Percentiles rank a stretch among this genome's conserved stretches.
phyloP scores from a whole-genome alignment of 2,329 filamentous ascomycete species.

The Neopestalotiopsis sp. region DNA sequence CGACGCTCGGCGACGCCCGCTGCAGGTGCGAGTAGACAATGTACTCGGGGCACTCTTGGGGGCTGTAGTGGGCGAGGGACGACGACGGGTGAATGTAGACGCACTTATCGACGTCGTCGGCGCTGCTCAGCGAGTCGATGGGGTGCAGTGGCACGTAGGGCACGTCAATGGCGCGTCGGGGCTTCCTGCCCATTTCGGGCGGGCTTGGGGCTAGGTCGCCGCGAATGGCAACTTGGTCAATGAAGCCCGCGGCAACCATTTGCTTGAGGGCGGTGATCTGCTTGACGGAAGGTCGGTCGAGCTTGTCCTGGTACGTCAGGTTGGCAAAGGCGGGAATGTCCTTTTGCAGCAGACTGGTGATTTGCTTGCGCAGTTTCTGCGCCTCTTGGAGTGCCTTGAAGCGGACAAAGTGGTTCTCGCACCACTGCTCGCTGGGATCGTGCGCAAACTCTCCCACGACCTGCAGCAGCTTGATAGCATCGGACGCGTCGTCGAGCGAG shows the following conservation, averaged over 20 bases:
- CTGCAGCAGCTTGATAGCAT: constrained; percentile 89
- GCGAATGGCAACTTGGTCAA: constrained; percentile 92
- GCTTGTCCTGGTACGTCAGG: constrained; percentile 59
- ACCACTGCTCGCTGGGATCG: constrained; percentile 75
- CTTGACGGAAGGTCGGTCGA: constrained; percentile 65
- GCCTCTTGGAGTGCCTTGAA: constrained; percentile 88
- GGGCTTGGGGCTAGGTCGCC: constrained; percentile 82
- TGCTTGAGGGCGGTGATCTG: constrained; percentile 84
- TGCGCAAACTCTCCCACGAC: constrained; percentile 87
- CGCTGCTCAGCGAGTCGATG: constrained; percentile 50
- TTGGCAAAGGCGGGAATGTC: constrained; percentile 72
- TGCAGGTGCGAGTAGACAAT: constrained; percentile 89
- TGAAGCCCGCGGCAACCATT: constrained; percentile 88
- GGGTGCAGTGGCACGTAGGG: constrained; percentile 88
- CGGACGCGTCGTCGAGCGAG: constrained; percentile 79
- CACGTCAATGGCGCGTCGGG: constrained; percentile 87
- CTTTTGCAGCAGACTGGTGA: constrained; percentile 78
- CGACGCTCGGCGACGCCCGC: constrained; percentile 58
- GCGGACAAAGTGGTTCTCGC: constrained; percentile 81
- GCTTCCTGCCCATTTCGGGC: constrained; percentile 69
- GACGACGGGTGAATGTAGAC: constrained; percentile 91
- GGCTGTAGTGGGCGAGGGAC: constrained; percentile 71
- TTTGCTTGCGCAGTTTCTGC: constrained; percentile 79
- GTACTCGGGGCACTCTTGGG: constrained; percentile 81
- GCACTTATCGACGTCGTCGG: constrained; percentile 60